Conservation (phyloP, 2,329 filamentous ascomycete genomes). For the Hypomyces perniciosus region DNA sequence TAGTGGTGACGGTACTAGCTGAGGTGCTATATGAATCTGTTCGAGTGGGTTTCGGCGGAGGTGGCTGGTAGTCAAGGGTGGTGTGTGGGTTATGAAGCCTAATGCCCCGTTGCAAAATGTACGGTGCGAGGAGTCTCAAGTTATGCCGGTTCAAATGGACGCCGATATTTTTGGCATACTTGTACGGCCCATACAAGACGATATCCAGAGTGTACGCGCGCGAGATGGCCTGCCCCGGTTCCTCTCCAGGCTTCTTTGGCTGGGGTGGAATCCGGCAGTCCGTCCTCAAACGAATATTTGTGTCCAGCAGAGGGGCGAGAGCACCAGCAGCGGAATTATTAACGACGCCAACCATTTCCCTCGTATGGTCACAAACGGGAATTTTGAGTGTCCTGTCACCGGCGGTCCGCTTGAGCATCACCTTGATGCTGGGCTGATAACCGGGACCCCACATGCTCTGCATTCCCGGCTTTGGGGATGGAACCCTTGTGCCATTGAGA, state of each 20-base stretch:
- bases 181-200: slow-evolving; percentile 72
- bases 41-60: slow-evolving; percentile 23
- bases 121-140: slow-evolving; percentile 61
- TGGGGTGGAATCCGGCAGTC: slow-evolving; percentile 66
- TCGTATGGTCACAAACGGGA: slow-evolving; percentile 65
- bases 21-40: slow-evolving; percentile 23
- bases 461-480: slow-evolving; percentile 59
- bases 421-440: slow-evolving; percentile 69
- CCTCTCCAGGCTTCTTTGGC: slow-evolving; percentile 57
- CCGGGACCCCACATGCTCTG: slow-evolving; percentile 50
- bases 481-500: slow-evolving; percentile 62
- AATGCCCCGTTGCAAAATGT: slow-evolving; percentile 60
- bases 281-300: slow-evolving; percentile 58
- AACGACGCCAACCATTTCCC: slow-evolving; percentile 68
- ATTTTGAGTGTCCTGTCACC: slow-evolving; percentile 56
- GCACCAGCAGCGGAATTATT: slow-evolving; percentile 61
- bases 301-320: slow-evolving; percentile 68
- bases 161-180: slow-evolving; percentile 60
- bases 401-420: slow-evolving; percentile 57
- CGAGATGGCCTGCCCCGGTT: slow-evolving; percentile 56
- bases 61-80: slow-evolving; percentile 40
- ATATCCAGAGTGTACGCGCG: slow-evolving; percentile 59
- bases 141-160: slow-evolving; percentile 56
- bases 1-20: slow-evolving; percentile 32
- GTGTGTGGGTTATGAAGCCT: slow-evolving; percentile 72